Conservation (phyloP, 176 grass and related monocot genomes). For the Lolium multiflorum region DNA sequence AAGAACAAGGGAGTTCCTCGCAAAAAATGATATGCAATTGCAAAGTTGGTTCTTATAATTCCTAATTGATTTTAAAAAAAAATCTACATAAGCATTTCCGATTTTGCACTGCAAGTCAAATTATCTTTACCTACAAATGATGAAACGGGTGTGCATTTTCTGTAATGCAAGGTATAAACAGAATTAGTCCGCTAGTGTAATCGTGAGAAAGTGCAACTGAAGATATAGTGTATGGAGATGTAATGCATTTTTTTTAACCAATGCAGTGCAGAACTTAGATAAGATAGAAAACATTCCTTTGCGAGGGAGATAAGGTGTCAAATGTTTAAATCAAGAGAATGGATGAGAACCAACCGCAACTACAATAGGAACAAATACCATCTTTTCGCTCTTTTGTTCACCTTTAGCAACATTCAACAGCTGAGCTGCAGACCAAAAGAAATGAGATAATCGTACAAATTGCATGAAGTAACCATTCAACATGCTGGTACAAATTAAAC, state of each 20-base stretch:
- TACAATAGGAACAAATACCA: slow-evolving; percentile 71
- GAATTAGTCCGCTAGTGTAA: not conserved
- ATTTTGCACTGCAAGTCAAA: not conserved
- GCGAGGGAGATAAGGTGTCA: not conserved
- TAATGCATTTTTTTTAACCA: slow-evolving; percentile 34
- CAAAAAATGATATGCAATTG: not conserved
- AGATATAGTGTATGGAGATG: not conserved
- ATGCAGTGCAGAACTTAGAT: slow-evolving; percentile 6
- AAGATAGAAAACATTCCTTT: not conserved
- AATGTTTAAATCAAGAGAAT: slow-evolving; percentile 22
- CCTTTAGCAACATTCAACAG: slow-evolving; percentile 63
- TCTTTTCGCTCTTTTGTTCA: slow-evolving; percentile 66
- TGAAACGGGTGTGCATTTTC: slow-evolving; percentile 7
- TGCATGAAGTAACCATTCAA: not conserved
- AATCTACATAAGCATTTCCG: not conserved
- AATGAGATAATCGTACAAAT: slow-evolving; percentile 19
- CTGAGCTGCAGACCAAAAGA: slow-evolving; percentile 66
- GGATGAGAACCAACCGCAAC: slow-evolving; percentile 70
- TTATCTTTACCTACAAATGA: not conserved
- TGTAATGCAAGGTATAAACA: slow-evolving; percentile 23
- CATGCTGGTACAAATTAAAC: slow-evolving; percentile 15
- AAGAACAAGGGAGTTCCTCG: not conserved
- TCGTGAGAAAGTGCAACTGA: slow-evolving; percentile 6
- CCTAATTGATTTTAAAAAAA: not conserved
- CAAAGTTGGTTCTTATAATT: not conserved